Conservation (phyloP, 305 asterid genomes). For the Coffea humblotiana region DNA sequence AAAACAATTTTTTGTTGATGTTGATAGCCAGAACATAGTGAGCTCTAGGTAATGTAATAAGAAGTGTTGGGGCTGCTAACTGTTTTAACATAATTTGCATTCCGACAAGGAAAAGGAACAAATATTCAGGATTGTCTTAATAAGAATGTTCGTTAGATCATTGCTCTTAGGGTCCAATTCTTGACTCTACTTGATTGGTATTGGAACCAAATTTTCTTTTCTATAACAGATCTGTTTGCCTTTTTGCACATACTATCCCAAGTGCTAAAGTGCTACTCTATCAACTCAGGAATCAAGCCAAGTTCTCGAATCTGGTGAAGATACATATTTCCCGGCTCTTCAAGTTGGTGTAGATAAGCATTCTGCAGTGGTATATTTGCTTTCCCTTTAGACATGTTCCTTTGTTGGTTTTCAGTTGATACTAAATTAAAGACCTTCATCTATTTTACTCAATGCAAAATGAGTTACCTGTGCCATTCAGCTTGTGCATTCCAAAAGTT, state of each 20-base stretch:
- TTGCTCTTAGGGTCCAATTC: not conserved
- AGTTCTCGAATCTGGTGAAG: constrained; percentile 77
- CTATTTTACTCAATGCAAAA: not conserved
- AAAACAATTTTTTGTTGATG: not conserved
- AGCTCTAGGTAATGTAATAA: not conserved
- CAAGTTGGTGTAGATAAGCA: constrained; percentile 69
- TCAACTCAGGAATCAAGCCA: constrained; percentile 59
- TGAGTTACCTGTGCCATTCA: not conserved
- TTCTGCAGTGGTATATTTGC: constrained; percentile 72
- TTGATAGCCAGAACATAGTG: not conserved
- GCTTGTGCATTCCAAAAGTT: not conserved
- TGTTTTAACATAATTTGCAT: not conserved
- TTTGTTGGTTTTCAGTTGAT: not conserved
- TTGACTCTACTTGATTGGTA: not conserved
- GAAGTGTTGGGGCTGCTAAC: not conserved
- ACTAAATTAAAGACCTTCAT: not conserved
- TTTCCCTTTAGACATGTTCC: constrained; percentile 6
- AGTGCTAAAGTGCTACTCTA: constrained; percentile 26
- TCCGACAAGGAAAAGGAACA: not conserved
- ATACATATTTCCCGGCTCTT: constrained; percentile 86
- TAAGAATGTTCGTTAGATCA: not conserved
- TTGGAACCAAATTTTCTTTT: not conserved
- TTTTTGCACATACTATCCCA: not conserved
- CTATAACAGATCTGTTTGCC: not conserved
- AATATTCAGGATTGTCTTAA: not conserved